Evolutionary conservation across 495 filamentous ascomycete species (phyloP).

Genomic region (Penicillium psychrofluorescens): DNA sequence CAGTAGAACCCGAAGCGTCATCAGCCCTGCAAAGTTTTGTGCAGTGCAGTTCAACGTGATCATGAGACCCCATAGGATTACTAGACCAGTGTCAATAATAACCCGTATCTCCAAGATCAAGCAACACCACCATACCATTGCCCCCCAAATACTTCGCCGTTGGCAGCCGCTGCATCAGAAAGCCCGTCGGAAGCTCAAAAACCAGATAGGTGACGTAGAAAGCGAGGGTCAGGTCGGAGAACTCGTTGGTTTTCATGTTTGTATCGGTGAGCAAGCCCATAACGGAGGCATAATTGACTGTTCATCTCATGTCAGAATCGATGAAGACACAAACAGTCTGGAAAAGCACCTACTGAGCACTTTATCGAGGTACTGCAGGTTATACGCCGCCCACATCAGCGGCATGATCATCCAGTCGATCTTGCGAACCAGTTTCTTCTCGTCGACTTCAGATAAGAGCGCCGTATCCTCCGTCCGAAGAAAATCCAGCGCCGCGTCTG

Average conservation of each 20-base stretch:
- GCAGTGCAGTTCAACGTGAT: slow-evolving; percentile 50
- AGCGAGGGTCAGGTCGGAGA: slow-evolving; percentile 43
- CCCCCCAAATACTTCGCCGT: slow-evolving; percentile 42
- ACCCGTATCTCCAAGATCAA: neutral
- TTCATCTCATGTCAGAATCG: too few species aligned
- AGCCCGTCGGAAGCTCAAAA: slow-evolving; percentile 29
- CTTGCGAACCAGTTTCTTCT: slow-evolving; percentile 30
- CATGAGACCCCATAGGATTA: slow-evolving; percentile 52
- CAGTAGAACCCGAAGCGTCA: slow-evolving; percentile 50
- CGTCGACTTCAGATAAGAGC: slow-evolving; percentile 15
- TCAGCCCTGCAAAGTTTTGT: slow-evolving; percentile 37
- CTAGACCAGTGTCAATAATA: slow-evolving; percentile 5
- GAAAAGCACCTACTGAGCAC: slow-evolving; percentile 32
- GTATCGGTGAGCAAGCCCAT: slow-evolving; percentile 48
- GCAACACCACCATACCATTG: slow-evolving; percentile 24
- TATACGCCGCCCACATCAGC: slow-evolving; percentile 44
- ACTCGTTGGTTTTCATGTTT: slow-evolving; percentile 45
- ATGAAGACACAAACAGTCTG: neutral
- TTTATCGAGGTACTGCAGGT: slow-evolving; percentile 61
- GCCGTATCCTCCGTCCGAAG: slow-evolving; percentile 11
- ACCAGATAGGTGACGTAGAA: slow-evolving; percentile 48
- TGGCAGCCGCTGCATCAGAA: slow-evolving; percentile 37
- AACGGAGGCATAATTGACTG: slow-evolving; percentile 48
- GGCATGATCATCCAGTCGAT: slow-evolving; percentile 37
- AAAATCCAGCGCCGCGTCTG: slow-evolving; percentile 21